phyloP scores from a whole-genome alignment of 192 early-diverging fungal species.

The Rhizoclosmatium globosum region DNA sequence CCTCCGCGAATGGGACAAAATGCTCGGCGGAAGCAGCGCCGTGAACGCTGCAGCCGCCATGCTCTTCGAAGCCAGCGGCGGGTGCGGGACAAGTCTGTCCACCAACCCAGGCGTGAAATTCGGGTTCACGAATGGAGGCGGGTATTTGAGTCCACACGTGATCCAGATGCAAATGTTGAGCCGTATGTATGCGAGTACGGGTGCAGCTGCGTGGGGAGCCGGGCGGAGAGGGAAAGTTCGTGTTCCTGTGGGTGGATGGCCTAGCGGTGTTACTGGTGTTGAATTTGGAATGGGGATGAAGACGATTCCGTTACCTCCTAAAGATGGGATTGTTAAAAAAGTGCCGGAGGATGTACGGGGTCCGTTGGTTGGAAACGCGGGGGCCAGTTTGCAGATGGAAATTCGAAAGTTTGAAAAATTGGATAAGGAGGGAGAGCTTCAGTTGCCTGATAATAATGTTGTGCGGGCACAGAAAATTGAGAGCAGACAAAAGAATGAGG shows the following conservation, averaged over 20 bases:
- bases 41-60: conserved; percentile 21
- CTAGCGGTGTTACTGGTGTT: conserved; percentile 14
- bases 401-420: conserved; percentile 18
- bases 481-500: not conserved
- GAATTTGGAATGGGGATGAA: conserved; percentile 33
- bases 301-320: not conserved
- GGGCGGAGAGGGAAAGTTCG: conserved; percentile 13
- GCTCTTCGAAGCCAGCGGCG: conserved; percentile 6
- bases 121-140: conserved; percentile 2
- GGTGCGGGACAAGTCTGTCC: not conserved
- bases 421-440: not conserved
- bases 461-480: not conserved
- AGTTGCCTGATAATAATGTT: conserved; percentile 1
- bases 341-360: conserved; percentile 11
- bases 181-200: conserved; percentile 18
- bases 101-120: not conserved
- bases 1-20: conserved; percentile 29
- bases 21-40: conserved; percentile 18
- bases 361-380: conserved; percentile 17
- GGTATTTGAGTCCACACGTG: conserved; percentile 33
- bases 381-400: conserved; percentile 15
- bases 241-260: conserved; percentile 38
- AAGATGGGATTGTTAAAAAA: not conserved
- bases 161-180: conserved; percentile 36
- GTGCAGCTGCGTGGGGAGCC: conserved; percentile 29